A percentile compares a stretch with the other conserved stretches of the same genome.
Conservation (phyloP, 805 yeast genomes). For the Pichia manshurica region DNA sequence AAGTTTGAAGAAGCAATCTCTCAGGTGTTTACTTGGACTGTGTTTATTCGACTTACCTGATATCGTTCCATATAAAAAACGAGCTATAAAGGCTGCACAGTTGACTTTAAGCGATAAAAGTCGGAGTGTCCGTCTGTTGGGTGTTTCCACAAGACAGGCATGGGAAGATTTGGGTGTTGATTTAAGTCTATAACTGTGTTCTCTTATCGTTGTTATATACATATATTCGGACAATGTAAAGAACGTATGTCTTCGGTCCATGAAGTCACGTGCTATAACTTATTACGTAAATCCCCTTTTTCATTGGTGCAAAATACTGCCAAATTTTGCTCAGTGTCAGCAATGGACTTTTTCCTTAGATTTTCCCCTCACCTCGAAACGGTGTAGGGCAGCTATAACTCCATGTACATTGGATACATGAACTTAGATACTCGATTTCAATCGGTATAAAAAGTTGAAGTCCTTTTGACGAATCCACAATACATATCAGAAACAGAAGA, state of each 20-base stretch:
- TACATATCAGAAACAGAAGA: background rate
- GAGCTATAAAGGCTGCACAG: slow-evolving; percentile 43
- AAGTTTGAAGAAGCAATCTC: slow-evolving; percentile 27
- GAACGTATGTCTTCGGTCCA: background rate
- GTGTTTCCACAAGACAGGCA: slow-evolving; percentile 74
- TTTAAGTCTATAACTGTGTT: background rate
- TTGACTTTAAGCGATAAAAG: slow-evolving; percentile 64
- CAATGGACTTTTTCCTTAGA: background rate
- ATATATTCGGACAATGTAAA: background rate
- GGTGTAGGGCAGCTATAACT: too few relatives aligned
- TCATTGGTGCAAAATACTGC: background rate
- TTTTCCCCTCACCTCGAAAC: slow-evolving; percentile 7
- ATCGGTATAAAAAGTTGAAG: too few relatives aligned
- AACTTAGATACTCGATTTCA: too few relatives aligned
- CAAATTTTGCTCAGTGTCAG: background rate
- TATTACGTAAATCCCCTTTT: background rate
- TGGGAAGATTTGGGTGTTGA: slow-evolving; percentile 48
- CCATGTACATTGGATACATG: too few relatives aligned
- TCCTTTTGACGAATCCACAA: too few relatives aligned
- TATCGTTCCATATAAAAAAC: slow-evolving; percentile 46
- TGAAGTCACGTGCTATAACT: background rate
- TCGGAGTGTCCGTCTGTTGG: slow-evolving; percentile 68
- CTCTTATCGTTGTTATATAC: background rate
- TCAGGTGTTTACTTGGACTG: slow-evolving; percentile 47
- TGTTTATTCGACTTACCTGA: slow-evolving; percentile 39